These are phyloP conservation scores for Leptodermis oblonga DNA, from an alignment of 257 asterid genomes.

Conservation along the genomic window DNA sequence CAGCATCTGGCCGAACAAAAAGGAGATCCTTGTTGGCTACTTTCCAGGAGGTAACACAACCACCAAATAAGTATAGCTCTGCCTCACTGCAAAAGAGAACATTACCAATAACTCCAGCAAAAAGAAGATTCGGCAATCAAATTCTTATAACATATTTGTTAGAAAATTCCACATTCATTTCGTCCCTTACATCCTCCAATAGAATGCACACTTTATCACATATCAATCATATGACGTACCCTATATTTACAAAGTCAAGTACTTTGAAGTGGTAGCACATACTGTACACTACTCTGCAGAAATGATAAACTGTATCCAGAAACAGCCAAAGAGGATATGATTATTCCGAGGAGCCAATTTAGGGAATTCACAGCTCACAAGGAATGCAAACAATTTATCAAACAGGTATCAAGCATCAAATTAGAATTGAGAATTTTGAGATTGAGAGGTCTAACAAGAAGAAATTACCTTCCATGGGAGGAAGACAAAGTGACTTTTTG, in stretches of 20 bases:
- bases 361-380: not conserved
- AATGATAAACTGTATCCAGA: not conserved
- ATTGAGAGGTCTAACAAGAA: not conserved
- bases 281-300: no score
- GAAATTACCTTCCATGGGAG: slow-evolving; percentile 67
- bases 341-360: not conserved
- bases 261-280: not conserved
- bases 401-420: slow-evolving; percentile 4
- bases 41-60: slow-evolving; percentile 96
- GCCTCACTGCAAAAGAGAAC: slow-evolving; percentile 64
- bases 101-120: not conserved
- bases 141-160: not conserved
- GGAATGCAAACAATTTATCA: not conserved
- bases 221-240: not conserved
- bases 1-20: slow-evolving; percentile 98
- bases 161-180: not conserved
- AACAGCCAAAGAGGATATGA: not conserved
- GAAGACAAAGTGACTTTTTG: slow-evolving; percentile 77
- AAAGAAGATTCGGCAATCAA: not conserved
- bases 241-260: not conserved
- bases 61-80: slow-evolving; percentile 89
- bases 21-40: slow-evolving; percentile 81
- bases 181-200: not conserved
- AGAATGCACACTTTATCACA: not conserved
- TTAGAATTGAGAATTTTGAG: no score